Percentiles rank a stretch among this genome's conserved stretches.
Evolutionary conservation across 495 filamentous ascomycete genomes (phyloP).

Genomic region (Podospora appendiculata): DNA sequence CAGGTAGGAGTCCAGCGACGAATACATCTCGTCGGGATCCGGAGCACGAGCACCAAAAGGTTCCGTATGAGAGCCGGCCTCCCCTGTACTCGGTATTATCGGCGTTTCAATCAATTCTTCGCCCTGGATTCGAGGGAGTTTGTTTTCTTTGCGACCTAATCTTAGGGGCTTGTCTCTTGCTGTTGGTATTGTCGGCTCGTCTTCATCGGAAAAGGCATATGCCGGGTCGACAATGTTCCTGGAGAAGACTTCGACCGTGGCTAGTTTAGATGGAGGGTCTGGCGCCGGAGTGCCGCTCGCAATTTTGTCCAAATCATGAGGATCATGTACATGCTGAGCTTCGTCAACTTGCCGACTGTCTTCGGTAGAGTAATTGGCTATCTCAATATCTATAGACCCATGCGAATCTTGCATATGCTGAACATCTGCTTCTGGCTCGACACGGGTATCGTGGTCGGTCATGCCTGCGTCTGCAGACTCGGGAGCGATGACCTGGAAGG

Average conservation of each 20-base stretch:
- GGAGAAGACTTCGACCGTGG: constrained; percentile 13
- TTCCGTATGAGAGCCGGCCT: too few species aligned
- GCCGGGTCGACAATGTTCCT: constrained; percentile 24
- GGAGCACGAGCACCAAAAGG: too few species aligned
- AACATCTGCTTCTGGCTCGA: background rate
- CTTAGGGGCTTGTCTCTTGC: background rate
- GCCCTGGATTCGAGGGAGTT: background rate
- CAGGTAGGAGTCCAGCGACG: too few species aligned
- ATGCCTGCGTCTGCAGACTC: background rate
- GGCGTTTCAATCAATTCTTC: too few species aligned
- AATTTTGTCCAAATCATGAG: background rate
- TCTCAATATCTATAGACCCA: too few species aligned
- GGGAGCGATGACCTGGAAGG: constrained; percentile 6
- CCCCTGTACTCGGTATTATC: too few species aligned
- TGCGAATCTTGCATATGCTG: too few species aligned
- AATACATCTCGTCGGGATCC: too few species aligned
- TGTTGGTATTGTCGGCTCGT: constrained; percentile 19
- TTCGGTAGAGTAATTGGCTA: background rate
- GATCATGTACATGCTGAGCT: background rate
- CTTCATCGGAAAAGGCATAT: constrained; percentile 37
- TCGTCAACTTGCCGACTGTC: background rate
- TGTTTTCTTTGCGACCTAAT: background rate
- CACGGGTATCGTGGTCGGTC: background rate
- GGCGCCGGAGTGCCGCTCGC: background rate
- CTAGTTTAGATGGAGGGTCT: background rate